These are phyloP conservation scores for Solanum infundibuliforme DNA, from an alignment of 257 asterid genomes.

Conservation along the genomic window DNA sequence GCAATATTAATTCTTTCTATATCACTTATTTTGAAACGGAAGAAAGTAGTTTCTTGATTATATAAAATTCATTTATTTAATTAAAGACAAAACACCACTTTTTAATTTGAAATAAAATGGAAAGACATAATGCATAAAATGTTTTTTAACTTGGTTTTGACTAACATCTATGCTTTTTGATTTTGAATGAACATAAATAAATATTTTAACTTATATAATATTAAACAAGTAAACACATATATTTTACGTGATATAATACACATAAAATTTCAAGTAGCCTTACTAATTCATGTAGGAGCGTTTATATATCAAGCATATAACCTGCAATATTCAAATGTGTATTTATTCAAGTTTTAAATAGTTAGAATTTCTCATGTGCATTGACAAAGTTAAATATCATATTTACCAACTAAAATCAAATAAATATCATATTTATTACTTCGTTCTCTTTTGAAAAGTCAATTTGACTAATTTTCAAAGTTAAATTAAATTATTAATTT, in stretches of 20 bases:
- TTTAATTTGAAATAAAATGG: background rate
- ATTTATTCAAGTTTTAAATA: too few species aligned
- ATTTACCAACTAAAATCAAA: too few species aligned
- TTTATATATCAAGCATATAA: too few species aligned
- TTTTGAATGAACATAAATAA: too few species aligned
- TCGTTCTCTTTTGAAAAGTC: too few species aligned
- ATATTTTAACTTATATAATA: too few species aligned
- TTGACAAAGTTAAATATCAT: background rate
- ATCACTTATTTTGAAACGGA: background rate
- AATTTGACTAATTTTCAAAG: too few species aligned
- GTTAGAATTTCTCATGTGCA: background rate
- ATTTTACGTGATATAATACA: background rate
- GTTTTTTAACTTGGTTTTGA: background rate
- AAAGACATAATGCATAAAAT: too few species aligned
- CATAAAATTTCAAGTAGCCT: background rate
- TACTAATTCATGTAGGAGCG: background rate
- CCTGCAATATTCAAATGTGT: background rate
- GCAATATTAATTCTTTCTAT: background rate
- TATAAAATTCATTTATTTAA: background rate
- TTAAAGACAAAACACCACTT: background rate
- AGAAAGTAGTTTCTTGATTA: background rate
- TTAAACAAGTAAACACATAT: too few species aligned
- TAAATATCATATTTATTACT: too few species aligned
- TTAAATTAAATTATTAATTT: too few species aligned
- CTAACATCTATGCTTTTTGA: too few species aligned